These are phyloP conservation scores for Coemansia sp. DNA, from an alignment of 192 early-diverging fungal species.

Conservation along the genomic window DNA sequence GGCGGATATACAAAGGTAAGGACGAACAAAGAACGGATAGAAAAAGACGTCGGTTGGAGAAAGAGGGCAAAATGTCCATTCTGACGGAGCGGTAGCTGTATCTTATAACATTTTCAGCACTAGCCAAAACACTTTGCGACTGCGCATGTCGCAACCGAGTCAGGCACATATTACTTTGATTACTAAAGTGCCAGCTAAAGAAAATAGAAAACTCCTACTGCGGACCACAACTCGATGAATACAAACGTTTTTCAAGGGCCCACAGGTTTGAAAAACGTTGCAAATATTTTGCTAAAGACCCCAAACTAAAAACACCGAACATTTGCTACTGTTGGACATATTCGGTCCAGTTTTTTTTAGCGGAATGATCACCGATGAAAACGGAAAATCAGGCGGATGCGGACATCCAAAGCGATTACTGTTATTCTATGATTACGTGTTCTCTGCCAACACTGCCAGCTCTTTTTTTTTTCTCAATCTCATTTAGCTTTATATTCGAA, in stretches of 20 bases:
- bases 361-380: too few relatives aligned
- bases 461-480: slow-evolving; percentile 8
- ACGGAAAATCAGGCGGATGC: background rate
- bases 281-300: background rate
- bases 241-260: slow-evolving; percentile 11
- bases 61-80: background rate
- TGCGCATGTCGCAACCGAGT: background rate
- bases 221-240: background rate
- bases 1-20: background rate
- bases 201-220: background rate
- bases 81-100: background rate
- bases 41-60: background rate
- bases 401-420: background rate
- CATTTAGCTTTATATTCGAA: slow-evolving; percentile 6
- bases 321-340: background rate
- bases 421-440: background rate
- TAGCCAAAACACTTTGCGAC: background rate
- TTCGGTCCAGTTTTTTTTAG: background rate
- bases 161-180: background rate
- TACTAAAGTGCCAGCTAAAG: background rate
- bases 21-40: background rate
- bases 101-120: background rate
- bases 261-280: slow-evolving; percentile 5
- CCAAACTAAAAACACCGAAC: slow-evolving; percentile 1
- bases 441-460: too few relatives aligned